Evolutionary conservation across 2,329 filamentous ascomycete species (phyloP).

Genomic region (Davidsoniella virescens): DNA sequence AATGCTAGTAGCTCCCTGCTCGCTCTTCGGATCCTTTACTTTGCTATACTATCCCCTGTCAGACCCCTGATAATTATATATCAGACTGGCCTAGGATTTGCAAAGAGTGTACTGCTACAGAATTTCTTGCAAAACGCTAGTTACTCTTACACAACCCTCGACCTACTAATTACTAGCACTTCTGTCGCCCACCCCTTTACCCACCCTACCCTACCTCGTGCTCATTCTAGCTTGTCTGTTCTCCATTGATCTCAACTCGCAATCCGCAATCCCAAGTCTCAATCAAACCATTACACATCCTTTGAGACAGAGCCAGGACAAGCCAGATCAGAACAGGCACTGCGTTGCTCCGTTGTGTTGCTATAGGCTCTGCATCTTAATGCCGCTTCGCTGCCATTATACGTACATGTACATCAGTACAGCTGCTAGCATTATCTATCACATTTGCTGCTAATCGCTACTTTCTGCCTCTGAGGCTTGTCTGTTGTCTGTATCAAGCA

Average conservation of each 20-base stretch:
- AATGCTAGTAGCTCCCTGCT: neutral
- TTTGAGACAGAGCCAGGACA: too few species aligned
- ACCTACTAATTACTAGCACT: neutral
- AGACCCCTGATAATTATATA: too few species aligned
- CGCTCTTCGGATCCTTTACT: conserved; percentile 1
- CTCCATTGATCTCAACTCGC: conserved; percentile 10
- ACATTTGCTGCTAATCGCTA: neutral
- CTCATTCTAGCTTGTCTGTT: conserved; percentile 8
- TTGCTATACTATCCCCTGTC: neutral
- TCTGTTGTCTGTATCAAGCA: neutral
- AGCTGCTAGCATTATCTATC: too few species aligned
- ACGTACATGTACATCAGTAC: too few species aligned
- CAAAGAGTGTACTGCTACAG: too few species aligned
- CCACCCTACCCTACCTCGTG: conserved; percentile 1
- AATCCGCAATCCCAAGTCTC: conserved; percentile 9
- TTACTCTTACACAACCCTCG: too few species aligned
- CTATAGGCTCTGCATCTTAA: too few species aligned
- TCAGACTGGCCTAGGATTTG: too few species aligned
- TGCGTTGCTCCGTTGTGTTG: too few species aligned
- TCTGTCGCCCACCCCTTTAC: neutral
- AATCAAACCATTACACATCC: conserved; percentile 6
- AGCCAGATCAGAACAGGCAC: too few species aligned
- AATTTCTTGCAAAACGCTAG: neutral
- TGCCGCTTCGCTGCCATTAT: too few species aligned
- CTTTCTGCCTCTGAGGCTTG: neutral